Base-by-base conservation (phyloP, 371 early-diverging fungal species). In the Chytridium lagenaria region DNA sequence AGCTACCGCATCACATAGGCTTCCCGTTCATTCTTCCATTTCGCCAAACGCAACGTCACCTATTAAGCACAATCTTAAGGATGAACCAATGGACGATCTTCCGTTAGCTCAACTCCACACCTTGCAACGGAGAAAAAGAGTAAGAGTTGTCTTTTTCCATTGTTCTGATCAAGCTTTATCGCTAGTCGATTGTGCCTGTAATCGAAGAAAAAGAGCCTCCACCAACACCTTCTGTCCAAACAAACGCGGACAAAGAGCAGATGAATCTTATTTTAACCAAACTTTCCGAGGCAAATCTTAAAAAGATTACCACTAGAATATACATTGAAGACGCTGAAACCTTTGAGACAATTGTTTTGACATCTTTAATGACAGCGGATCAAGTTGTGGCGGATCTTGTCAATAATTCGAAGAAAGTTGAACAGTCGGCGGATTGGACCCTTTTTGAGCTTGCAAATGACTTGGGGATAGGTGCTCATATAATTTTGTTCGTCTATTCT, bases 361-460 rank as follows among this genome's bases (percentile, higher is more conserved):
- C 90, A 1, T 83, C 89, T 52, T 79, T 89, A 44, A 88, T 93
- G 79, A 89, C 92, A 15, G 88, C 92, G 26, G 89, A 90, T 33
- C 87, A 90, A 81, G 89, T 92, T 3, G 72, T 94, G 59, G 83
- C 87, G 28, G 90, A 90, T 74, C 78, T 96, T 50, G 83, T 85
- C 59, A 82, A 87, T 71, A 85, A 87, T 66, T 86, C 84, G 26
- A 79, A 87, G 33, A n/a, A n/a, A n/a, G 77, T 92, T 67, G 87
- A 86, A 28, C 83, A 61, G 50, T 71, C 76, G n/a, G 70, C 72
- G 0, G 69, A 88, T 63, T 97, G 96, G 95, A 90, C 94, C 1
- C 80, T 97, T 40, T 97, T 96, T 85, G 97, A 97, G 76, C 84
- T 93, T 57, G 90, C 90, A 39, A 90, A 91, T 67, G 91, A 94